Base-by-base conservation (phyloP, 108 stramenopile genomes). In the Epithemia pelagica region DNA sequence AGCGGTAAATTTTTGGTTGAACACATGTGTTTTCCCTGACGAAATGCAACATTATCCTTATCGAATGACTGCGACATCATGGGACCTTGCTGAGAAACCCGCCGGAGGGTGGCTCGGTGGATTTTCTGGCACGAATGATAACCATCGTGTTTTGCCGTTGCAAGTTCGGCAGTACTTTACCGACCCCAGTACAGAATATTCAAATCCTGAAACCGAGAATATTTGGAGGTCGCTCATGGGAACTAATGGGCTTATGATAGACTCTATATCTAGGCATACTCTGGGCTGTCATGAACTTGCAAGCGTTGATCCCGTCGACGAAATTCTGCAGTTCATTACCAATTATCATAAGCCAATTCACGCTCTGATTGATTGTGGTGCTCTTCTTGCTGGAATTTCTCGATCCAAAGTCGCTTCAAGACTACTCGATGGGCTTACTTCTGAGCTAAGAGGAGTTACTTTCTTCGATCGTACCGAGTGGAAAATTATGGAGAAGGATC, bases 201-300 rank as follows among this genome's bases (percentile, higher is more conserved):
- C 59, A 0, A 27, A 37, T 0, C 25, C 70, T n/a, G 21, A 65
- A 1, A 15, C 37, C 5, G 37, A 46, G 37, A 5, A 15, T 10
- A 46, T 46, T 10, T 46, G 37, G 37, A 15, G 15, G 37, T 46
- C 37, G 15, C 66, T 81, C 18, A 30, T 60, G 23, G 74, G 59
- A n/a, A 84, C 83, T 8, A 78, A 84, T 62, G 83, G 83, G 23
- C 61, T 68, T 31, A 84, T 84, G 83, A 32, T 84, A 7, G 64
- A 78, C 8, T 51, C 71, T 23, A 76, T 84, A 5, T 20, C 78
- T 1, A 31, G 61, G 28, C 23, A 71, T 63, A 23, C 22, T 46
- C 37, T 46, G 5, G 37, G 15, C 10, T 46, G 5, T 46, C 10
- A 10, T 46, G 10, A 46, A 46, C 37, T 46, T 46, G 37, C 10